Conservation (phyloP, 768 basidiomycete species). For the Cantharellus anzutake region DNA sequence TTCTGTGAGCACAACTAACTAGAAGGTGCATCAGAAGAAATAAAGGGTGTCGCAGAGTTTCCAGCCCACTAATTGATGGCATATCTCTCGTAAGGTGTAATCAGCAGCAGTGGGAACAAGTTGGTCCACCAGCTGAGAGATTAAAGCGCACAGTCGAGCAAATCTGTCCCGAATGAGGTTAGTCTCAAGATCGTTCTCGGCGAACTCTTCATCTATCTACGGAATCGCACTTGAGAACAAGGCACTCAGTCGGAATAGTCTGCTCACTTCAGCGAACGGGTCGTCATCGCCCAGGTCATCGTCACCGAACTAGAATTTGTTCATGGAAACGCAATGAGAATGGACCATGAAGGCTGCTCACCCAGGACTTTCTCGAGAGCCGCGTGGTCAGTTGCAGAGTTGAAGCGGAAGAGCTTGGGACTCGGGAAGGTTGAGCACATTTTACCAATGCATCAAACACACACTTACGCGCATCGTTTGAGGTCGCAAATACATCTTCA, state of each 20-base stretch:
- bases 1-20: slow-evolving; percentile 63
- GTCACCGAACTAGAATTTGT: slow-evolving; percentile 39
- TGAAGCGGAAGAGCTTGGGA: slow-evolving; percentile 22
- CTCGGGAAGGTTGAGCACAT: not conserved
- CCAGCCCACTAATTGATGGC: slow-evolving; percentile 60
- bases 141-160: slow-evolving; percentile 62
- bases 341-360: slow-evolving; percentile 16
- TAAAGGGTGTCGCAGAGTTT: not conserved
- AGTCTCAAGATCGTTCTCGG: slow-evolving; percentile 78
- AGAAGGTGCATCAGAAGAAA: not conserved
- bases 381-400: slow-evolving; percentile 72
- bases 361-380: slow-evolving; percentile 83
- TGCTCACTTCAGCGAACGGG: slow-evolving; percentile 79
- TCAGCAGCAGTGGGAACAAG: slow-evolving; percentile 67
- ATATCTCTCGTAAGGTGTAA: slow-evolving; percentile 65
- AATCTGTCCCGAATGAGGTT: slow-evolving; percentile 88
- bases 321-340: not conserved
- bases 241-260: not conserved
- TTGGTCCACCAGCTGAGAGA: slow-evolving; percentile 74
- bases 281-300: slow-evolving; percentile 82
- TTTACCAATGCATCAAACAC: not conserved
- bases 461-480: slow-evolving; percentile 42
- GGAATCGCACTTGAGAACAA: slow-evolving; percentile 1
- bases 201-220: slow-evolving; percentile 84
- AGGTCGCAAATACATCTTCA: slow-evolving; percentile 83